Evolutionary conservation across 2,329 filamentous ascomycete genomes (phyloP), one percentile per base, ranked within the genome.

Genomic region (Hymenoscyphus repandus): DNA sequence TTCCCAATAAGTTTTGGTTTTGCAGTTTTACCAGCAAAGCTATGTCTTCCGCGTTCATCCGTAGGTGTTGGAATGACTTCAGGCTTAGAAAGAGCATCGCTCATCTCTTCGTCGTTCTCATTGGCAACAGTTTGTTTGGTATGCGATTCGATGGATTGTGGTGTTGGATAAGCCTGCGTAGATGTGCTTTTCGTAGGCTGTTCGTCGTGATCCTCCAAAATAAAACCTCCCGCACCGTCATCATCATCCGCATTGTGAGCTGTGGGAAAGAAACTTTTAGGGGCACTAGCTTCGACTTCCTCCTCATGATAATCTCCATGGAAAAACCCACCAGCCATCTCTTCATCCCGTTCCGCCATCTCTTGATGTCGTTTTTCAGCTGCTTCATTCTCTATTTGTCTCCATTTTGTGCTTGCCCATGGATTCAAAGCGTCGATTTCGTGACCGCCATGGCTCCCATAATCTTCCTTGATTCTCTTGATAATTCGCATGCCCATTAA

Each of bases 401-500:
- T 41, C 30, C 49, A 69, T 27, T 70, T 70, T 32, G 65, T 68
- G 47, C 73, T 76, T 27, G 70, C 71, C 54, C 72, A 75, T 4
- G 79, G 78, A 38, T 79, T 80, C 54, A 81, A 73, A 1, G 79
- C 74, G 13, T 81, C 77, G 3, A 74, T 69, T 22, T 70, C 69
- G 9, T 77, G 75, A 39, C 74, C 72, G 3, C 79, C 71, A 34
- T 69, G 67, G 45, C 83, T 77, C 1, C 86, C 88, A 65, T 95
- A 95, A 54, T 95, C 88, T 49, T 83, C 77, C 37, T 76, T 76
- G 37, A 95, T 85, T 44, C 90, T 78, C 66, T 93, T 79, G 17
- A 89, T 77, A 51, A 97, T 93, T 2, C 90, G 78, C 69, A 96
- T 66, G 0, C 91, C 91, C 75, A 91, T 88, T 12, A 95, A 69